phyloP scores from a whole-genome alignment of 1,284 basidiomycete genomes.

The Cryptococcus floricola region DNA sequence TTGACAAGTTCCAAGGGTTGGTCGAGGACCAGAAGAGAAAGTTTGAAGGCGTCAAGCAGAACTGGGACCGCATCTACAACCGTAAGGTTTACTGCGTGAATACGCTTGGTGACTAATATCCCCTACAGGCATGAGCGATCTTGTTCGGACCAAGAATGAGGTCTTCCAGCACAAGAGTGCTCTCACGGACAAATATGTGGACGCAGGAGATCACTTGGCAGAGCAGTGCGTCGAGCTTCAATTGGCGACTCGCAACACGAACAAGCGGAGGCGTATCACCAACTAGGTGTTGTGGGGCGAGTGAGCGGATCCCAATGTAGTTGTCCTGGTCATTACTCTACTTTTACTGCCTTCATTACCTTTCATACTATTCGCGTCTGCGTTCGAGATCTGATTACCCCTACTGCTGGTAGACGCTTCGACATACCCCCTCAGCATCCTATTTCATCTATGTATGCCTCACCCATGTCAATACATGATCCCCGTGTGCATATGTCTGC shows the following conservation, averaged over 20 bases:
- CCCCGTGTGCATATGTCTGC: no score
- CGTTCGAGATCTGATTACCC: no score
- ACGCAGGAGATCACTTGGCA: constrained; percentile 10
- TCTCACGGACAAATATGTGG: constrained; percentile 14
- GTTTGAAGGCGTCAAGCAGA: not conserved
- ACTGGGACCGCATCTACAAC: not conserved
- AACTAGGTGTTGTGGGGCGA: no score
- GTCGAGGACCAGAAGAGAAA: not conserved
- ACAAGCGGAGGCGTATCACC: not conserved
- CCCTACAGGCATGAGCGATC: constrained; percentile 3
- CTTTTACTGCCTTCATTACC: no score
- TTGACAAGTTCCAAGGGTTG: not conserved
- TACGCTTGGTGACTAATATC: not conserved
- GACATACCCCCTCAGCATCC: no score
- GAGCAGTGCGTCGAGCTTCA: constrained; percentile 14
- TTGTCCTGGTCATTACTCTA: no score
- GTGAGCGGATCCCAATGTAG: no score
- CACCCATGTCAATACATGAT: no score
- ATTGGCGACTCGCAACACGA: constrained; percentile 8
- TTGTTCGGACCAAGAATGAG: constrained; percentile 9
- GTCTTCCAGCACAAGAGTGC: constrained; percentile 10
- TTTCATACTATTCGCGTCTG: no score
- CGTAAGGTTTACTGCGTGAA: not conserved
- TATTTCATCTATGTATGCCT: no score
- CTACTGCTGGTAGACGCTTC: no score